Conservation (phyloP, 2,329 filamentous ascomycete species). For the Chaetomium sp. region DNA sequence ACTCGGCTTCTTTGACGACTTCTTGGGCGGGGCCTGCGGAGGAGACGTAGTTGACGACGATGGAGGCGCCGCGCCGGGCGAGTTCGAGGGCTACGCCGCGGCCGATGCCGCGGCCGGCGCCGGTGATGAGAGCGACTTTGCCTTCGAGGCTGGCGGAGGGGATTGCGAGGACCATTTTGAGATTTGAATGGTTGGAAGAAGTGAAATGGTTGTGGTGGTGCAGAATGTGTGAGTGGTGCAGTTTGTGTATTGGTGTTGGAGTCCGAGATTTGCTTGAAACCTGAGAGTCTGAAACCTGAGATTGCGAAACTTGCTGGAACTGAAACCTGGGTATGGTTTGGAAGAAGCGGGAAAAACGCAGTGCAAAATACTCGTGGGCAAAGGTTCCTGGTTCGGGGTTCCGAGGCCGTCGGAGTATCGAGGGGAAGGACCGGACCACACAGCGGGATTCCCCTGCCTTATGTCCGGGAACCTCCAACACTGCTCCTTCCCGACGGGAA, state of each 20-base stretch:
- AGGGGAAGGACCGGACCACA: neutral
- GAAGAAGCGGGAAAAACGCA: neutral
- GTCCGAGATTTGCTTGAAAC: no score
- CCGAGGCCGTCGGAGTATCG: neutral
- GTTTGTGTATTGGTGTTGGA: no score
- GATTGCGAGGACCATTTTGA: conserved; percentile 19
- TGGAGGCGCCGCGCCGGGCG: conserved; percentile 55
- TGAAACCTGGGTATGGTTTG: no score
- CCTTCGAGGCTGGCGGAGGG: conserved; percentile 37
- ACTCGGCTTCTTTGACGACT: conserved; percentile 47
- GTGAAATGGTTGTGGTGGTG: neutral
- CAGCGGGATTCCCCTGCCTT: neutral
- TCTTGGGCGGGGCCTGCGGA: conserved; percentile 49
- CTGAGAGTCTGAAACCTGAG: no score
- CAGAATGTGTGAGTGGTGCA: neutral
- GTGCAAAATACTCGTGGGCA: neutral
- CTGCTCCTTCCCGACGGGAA: neutral
- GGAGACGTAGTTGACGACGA: conserved; percentile 62
- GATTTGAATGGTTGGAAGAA: neutral
- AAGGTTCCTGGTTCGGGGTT: neutral
- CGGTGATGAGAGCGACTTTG: conserved; percentile 57
- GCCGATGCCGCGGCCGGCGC: conserved; percentile 60
- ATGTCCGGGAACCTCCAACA: neutral
- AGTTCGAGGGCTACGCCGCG: conserved; percentile 61
- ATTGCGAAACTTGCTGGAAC: no score